phyloP scores from a whole-genome alignment of 2,329 filamentous ascomycete species.

The Aspergillus pseudotamarii region DNA sequence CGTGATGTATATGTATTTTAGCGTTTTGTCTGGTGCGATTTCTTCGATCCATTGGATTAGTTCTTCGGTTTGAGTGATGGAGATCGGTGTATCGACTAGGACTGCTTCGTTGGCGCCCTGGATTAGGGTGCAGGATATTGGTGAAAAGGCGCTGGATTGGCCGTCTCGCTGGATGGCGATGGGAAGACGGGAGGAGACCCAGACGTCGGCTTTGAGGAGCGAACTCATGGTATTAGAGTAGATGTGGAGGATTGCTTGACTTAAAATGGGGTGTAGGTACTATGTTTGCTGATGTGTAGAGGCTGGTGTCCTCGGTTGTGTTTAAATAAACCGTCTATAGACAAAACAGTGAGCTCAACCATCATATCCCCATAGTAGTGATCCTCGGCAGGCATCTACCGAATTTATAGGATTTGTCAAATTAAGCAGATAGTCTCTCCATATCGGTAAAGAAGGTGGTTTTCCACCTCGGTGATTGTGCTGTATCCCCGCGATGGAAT shows the following conservation, averaged over 20 bases:
- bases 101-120: slow-evolving; percentile 35
- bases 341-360: not conserved
- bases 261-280: not conserved
- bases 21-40: slow-evolving; percentile 27
- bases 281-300: accelerated
- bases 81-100: slow-evolving; percentile 42
- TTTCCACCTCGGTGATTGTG: not conserved
- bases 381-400: not conserved
- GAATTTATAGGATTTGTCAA: not conserved
- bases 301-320: not conserved
- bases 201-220: not conserved
- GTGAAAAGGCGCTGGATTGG: slow-evolving; percentile 5
- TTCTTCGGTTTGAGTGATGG: slow-evolving; percentile 30
- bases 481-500: not conserved
- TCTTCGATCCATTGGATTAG: slow-evolving; percentile 42
- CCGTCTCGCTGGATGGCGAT: not conserved
- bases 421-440: not conserved
- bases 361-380: not conserved
- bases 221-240: not conserved
- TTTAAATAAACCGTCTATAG: not conserved
- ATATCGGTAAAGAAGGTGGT: not conserved
- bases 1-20: slow-evolving; percentile 45
- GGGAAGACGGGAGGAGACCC: not conserved
- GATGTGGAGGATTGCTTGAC: not conserved
- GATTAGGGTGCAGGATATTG: slow-evolving; percentile 27